Conservation (phyloP, 495 filamentous ascomycete genomes). For the Zalerion maritima region DNA sequence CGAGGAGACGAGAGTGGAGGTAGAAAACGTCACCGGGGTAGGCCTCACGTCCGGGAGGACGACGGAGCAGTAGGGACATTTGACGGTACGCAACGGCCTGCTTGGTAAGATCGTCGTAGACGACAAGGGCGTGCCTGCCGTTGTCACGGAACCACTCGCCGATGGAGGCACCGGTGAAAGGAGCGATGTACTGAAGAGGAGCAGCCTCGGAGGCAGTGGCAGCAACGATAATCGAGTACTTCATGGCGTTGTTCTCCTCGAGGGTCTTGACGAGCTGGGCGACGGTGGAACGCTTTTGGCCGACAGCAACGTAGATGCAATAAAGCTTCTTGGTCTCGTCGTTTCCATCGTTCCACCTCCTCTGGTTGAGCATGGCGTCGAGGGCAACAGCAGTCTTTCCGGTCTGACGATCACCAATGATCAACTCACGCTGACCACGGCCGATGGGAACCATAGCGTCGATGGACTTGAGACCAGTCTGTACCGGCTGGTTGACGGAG, state of each 20-base stretch:
- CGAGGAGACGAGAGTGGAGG: slow-evolving; percentile 97
- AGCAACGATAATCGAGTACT: slow-evolving; percentile 90
- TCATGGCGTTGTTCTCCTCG: slow-evolving; percentile 99
- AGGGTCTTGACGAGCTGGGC: slow-evolving; percentile 98
- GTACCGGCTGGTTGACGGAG: slow-evolving; percentile 96
- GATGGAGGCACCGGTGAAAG: slow-evolving; percentile 72
- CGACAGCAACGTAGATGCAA: slow-evolving; percentile 97
- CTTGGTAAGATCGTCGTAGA: slow-evolving; percentile 97
- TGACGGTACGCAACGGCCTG: slow-evolving; percentile 99
- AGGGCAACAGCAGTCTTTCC: slow-evolving; percentile 99
- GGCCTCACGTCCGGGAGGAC: slow-evolving; percentile 98
- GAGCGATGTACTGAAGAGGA: slow-evolving; percentile 86
- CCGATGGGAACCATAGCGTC: slow-evolving; percentile 99
- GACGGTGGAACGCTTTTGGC: slow-evolving; percentile 98
- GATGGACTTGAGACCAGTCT: slow-evolving; percentile 98
- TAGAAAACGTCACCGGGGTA: slow-evolving; percentile 99
- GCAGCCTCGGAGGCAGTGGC: slow-evolving; percentile 96
- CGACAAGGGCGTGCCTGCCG: slow-evolving; percentile 81
- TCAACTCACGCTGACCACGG: slow-evolving; percentile 99
- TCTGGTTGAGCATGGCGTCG: slow-evolving; percentile 97
- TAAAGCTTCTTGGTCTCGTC: slow-evolving; percentile 98
- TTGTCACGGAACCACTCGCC: slow-evolving; percentile 86
- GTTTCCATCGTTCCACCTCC: slow-evolving; percentile 80
- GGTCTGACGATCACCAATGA: slow-evolving; percentile 99
- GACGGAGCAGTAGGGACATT: slow-evolving; percentile 98